Conservation (phyloP, 2,329 filamentous ascomycete genomes). For the Cercospora sp. region DNA sequence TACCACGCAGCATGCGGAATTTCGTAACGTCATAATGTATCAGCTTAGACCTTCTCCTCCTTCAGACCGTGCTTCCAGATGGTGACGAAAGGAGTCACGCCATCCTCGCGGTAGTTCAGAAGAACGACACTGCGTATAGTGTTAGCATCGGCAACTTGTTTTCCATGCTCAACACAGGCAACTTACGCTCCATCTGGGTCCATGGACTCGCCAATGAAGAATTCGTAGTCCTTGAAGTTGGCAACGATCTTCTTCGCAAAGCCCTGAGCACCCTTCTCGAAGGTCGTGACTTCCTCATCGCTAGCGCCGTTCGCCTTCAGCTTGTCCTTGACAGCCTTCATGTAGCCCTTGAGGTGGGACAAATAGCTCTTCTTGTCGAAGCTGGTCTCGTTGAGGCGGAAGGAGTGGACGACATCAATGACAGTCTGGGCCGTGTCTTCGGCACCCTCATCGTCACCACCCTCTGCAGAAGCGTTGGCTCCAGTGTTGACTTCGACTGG, state of each 20-base stretch:
- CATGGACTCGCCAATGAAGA: conserved; percentile 90
- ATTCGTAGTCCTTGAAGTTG: conserved; percentile 96
- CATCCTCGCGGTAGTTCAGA: conserved; percentile 97
- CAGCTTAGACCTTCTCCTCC: conserved; percentile 82
- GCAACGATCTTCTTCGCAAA: conserved; percentile 80
- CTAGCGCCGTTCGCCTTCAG: conserved; percentile 64
- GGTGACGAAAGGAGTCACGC: conserved; percentile 82
- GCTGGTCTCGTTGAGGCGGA: conserved; percentile 75
- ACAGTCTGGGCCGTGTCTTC: conserved; percentile 73
- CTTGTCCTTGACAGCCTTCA: conserved; percentile 79
- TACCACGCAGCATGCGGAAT: conserved; percentile 7
- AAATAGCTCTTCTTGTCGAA: conserved; percentile 91
- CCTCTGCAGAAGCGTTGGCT: conserved; percentile 96
- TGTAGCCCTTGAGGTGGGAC: conserved; percentile 85
- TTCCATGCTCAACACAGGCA: neutral
- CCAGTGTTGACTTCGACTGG: conserved; percentile 73
- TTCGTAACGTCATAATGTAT: neutral
- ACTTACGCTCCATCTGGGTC: conserved; percentile 90
- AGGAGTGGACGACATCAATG: conserved; percentile 91
- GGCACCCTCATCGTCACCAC: conserved; percentile 64
- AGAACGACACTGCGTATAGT: conserved; percentile 69
- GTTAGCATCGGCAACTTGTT: neutral
- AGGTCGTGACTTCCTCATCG: conserved; percentile 69
- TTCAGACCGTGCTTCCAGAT: conserved; percentile 94
- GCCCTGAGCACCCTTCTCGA: conserved; percentile 71